phyloP scores from a whole-genome alignment of 208 protist genomes.

The Endotrypanum monterogeii region DNA sequence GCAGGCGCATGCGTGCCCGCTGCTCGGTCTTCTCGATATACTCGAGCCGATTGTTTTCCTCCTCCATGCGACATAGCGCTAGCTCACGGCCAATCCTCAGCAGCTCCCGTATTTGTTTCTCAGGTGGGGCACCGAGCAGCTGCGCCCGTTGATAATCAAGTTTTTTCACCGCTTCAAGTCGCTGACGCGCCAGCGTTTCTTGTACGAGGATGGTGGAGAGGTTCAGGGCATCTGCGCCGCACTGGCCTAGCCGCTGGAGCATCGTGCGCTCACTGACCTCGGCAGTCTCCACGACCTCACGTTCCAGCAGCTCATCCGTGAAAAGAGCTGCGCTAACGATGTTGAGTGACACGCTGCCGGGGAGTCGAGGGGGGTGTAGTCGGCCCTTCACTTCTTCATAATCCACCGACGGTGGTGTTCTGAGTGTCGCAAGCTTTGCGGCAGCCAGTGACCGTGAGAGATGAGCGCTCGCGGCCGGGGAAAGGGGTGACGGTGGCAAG shows the following conservation, averaged over 20 bases:
- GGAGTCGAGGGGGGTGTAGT: constrained; percentile 17
- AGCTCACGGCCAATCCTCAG: constrained; percentile 22
- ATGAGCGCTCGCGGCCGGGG: background rate
- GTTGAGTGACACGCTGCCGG: background rate
- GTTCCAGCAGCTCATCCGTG: constrained; percentile 23
- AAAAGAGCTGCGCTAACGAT: constrained; percentile 21
- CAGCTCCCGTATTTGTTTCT: constrained; percentile 2
- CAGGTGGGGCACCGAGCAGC: constrained; percentile 6
- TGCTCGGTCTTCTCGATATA: constrained; percentile 21
- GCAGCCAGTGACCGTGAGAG: background rate
- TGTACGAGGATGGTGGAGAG: constrained; percentile 7
- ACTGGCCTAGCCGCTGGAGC: constrained; percentile 20
- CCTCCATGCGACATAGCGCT: constrained; percentile 20
- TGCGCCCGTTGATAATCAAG: constrained; percentile 10
- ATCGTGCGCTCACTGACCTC: constrained; percentile 22
- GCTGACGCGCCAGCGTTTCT: constrained; percentile 25
- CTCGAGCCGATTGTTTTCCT: constrained; percentile 16
- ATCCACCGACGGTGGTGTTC: constrained; percentile 5
- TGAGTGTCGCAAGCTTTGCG: background rate
- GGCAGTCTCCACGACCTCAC: constrained; percentile 26
- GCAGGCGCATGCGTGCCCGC: constrained; percentile 16
- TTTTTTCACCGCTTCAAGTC: constrained; percentile 3
- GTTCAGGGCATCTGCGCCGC: constrained; percentile 18
- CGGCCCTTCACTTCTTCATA: constrained; percentile 16
- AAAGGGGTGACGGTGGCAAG: constrained; percentile 21